Evolutionary conservation across 2,329 filamentous ascomycete species (phyloP).

Genomic region (Gnomoniopsis smithogilvyi): DNA sequence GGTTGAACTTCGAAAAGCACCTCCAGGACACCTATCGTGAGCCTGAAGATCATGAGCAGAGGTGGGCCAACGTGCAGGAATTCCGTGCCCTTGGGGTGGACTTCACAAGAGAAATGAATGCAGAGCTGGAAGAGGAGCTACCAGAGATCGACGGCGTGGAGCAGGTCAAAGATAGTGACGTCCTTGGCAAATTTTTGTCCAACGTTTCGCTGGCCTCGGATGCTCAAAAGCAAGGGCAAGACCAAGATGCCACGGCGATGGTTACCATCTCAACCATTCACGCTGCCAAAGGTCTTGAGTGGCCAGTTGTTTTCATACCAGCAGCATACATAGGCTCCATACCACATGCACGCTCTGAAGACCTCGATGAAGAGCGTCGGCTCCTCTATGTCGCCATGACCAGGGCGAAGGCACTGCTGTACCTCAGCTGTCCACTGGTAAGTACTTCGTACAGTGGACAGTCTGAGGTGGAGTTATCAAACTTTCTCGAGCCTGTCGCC

Average conservation of each 20-base stretch:
- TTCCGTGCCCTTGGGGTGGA: slow-evolving; percentile 78
- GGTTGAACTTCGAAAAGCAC: slow-evolving; percentile 71
- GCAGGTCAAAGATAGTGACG: slow-evolving; percentile 61
- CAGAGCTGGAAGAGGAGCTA: slow-evolving; percentile 50
- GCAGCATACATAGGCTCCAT: slow-evolving; percentile 88
- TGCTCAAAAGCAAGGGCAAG: slow-evolving; percentile 60
- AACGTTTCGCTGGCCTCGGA: slow-evolving; percentile 87
- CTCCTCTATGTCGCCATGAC: slow-evolving; percentile 97
- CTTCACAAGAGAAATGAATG: slow-evolving; percentile 48
- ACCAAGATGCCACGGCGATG: slow-evolving; percentile 54
- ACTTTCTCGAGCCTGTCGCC: slow-evolving; percentile 63
- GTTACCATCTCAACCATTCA: slow-evolving; percentile 96
- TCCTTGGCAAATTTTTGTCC: slow-evolving; percentile 76
- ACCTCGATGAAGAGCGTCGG: slow-evolving; percentile 81
- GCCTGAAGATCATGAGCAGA: slow-evolving; percentile 68
- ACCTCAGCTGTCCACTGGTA: slow-evolving; percentile 75
- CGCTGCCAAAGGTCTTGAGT: slow-evolving; percentile 92
- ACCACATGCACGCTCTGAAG: slow-evolving; percentile 81
- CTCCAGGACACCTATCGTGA: slow-evolving; percentile 69
- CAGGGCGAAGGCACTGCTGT: slow-evolving; percentile 79
- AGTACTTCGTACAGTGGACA: slow-evolving; percentile 57
- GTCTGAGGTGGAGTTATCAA: slow-evolving; percentile 60
- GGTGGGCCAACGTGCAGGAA: slow-evolving; percentile 89
- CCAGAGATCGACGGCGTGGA: slow-evolving; percentile 69
- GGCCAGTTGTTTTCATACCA: slow-evolving; percentile 92